Evolutionary conservation across 2,329 filamentous ascomycete species (phyloP).

Genomic region (Cladosporium sp.): DNA sequence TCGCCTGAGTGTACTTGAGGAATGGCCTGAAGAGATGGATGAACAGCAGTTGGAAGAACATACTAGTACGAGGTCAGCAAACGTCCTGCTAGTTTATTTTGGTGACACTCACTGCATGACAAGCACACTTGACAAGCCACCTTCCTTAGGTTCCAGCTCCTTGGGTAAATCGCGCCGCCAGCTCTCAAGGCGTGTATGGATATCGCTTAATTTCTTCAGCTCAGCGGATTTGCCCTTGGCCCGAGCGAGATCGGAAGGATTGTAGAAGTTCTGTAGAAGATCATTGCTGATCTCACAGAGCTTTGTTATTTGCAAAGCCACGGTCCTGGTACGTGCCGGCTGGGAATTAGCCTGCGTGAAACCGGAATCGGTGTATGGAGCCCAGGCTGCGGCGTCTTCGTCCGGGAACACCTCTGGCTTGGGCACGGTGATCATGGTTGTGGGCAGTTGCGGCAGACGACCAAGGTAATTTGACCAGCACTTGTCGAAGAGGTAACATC

Average conservation of each 20-base stretch:
- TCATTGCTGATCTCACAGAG: constrained; percentile 94
- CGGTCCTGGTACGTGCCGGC: constrained; percentile 78
- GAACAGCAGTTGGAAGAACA: constrained; percentile 96
- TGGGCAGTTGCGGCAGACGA: constrained; percentile 81
- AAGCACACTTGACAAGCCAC: constrained; percentile 80
- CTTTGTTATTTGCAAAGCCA: constrained; percentile 77
- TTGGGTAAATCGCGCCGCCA: constrained; percentile 83
- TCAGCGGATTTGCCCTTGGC: constrained; percentile 75
- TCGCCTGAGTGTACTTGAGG: constrained; percentile 79
- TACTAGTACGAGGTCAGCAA: constrained; percentile 59
- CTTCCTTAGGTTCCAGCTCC: constrained; percentile 87
- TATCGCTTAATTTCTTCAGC: constrained; percentile 86
- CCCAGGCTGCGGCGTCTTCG: constrained; percentile 85
- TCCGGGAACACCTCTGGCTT: constrained; percentile 89
- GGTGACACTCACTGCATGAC: constrained; percentile 75
- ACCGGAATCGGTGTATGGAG: constrained; percentile 82
- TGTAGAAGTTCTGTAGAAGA: constrained; percentile 85
- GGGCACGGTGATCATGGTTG: constrained; percentile 76
- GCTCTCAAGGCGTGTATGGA: constrained; percentile 84
- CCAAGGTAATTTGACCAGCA: constrained; percentile 98
- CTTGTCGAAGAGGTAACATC: constrained; percentile 97
- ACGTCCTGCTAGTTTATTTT: not conserved
- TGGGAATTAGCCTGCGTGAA: constrained; percentile 73
- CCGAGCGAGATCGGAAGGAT: constrained; percentile 67
- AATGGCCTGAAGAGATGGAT: constrained; percentile 96